Percentiles rank a stretch among this genome's conserved stretches.
These are phyloP conservation scores for Microstegium vimineum DNA, from an alignment of 176 grass and related monocot genomes.

Conservation along the genomic window DNA sequence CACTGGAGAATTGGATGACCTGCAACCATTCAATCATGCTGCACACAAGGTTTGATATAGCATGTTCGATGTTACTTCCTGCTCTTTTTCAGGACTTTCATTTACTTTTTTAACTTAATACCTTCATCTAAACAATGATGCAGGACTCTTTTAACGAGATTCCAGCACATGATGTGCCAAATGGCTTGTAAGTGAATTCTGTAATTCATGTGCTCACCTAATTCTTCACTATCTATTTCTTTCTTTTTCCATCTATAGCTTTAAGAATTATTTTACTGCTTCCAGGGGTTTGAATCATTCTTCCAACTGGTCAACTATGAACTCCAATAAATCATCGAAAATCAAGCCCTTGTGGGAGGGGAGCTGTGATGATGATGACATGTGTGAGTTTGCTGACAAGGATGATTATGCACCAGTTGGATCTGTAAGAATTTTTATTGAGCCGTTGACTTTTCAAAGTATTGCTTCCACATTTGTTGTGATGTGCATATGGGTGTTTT, in stretches of 20 bases:
- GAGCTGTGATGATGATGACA: constrained; percentile 66
- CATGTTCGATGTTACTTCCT: constrained; percentile 23
- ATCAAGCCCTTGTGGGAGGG: constrained; percentile 63
- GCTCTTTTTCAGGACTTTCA: not conserved
- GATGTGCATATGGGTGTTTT: not conserved
- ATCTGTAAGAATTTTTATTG: constrained; percentile 63
- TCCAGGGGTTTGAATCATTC: constrained; percentile 37
- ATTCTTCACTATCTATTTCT: constrained; percentile 5
- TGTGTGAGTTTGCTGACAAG: constrained; percentile 68
- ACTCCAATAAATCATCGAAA: constrained; percentile 42
- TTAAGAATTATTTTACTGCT: constrained; percentile 25
- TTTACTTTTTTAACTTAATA: constrained; percentile 24
- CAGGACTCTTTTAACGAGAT: constrained; percentile 52
- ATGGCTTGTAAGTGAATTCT: constrained; percentile 46
- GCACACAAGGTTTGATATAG: constrained; percentile 44
- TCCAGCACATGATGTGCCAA: constrained; percentile 30
- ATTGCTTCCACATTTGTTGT: constrained; percentile 13
- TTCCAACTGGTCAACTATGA: constrained; percentile 45
- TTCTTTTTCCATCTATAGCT: not conserved
- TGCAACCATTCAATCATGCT: constrained; percentile 36
- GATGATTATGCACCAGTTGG: constrained; percentile 57
- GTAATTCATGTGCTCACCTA: not conserved
- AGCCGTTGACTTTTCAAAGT: constrained; percentile 12
- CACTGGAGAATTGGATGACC: constrained; percentile 55
- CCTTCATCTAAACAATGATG: constrained; percentile 21